phyloP scores from a whole-genome alignment of 2,329 filamentous ascomycete genomes.

The Cladosporium velox region DNA sequence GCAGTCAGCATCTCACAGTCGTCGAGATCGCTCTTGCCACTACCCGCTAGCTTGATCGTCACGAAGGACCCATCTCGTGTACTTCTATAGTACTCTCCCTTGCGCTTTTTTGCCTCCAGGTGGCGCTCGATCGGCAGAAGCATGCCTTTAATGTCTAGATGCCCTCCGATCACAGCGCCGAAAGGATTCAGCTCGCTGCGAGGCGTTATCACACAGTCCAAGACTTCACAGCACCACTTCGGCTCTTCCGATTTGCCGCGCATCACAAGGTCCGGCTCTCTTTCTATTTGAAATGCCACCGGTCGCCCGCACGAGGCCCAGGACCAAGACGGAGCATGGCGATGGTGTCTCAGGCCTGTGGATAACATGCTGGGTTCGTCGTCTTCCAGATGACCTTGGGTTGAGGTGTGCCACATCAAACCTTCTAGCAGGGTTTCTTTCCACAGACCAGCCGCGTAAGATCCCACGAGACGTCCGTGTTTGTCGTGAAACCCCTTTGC shows the following conservation, averaged over 20 bases:
- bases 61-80: neutral
- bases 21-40: neutral
- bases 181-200: neutral
- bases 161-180: neutral
- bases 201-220: neutral
- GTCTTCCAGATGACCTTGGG: neutral
- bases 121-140: neutral
- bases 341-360: neutral
- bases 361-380: neutral
- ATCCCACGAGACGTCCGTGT: neutral
- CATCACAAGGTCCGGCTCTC: neutral
- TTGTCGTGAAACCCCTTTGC: neutral
- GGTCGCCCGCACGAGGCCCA: neutral
- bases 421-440: neutral
- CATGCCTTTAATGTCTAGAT: neutral
- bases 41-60: neutral
- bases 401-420: conserved; percentile 1
- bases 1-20: neutral
- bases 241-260: neutral
- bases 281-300: neutral
- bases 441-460: neutral
- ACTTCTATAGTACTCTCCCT: neutral
- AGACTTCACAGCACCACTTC: neutral
- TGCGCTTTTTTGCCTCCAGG: neutral
- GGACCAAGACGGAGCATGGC: neutral